Percentiles rank a stretch among this genome's conserved stretches.
Evolutionary conservation across 352 stramenopile genomes (phyloP).

Genomic region (Pythium dissimile): DNA sequence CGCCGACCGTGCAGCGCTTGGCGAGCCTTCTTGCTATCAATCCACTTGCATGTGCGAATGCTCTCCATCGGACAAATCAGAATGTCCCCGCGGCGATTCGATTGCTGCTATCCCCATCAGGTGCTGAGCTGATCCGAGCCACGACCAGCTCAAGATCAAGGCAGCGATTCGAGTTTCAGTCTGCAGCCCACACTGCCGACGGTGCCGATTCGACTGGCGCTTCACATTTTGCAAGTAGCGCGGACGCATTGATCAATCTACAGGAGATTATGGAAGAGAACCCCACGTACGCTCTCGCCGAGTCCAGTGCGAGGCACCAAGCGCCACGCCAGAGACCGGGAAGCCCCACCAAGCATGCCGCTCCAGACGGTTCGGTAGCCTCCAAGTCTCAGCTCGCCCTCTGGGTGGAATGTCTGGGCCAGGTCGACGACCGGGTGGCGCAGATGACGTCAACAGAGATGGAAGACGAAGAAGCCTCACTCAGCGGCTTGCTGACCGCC

Average conservation of each 20-base stretch:
- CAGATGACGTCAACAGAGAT: constrained; percentile 61
- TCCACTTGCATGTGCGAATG: constrained; percentile 52
- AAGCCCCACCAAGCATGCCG: constrained; percentile 48
- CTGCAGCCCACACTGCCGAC: background rate
- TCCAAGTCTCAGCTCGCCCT: constrained; percentile 38
- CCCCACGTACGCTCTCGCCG: constrained; percentile 62
- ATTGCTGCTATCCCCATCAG: constrained; percentile 46
- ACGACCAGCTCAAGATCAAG: background rate
- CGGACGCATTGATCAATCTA: constrained; percentile 37
- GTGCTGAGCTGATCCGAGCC: constrained; percentile 25
- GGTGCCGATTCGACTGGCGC: background rate
- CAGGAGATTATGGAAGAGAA: constrained; percentile 82
- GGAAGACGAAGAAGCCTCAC: constrained; percentile 51
- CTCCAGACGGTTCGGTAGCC: constrained; percentile 21
- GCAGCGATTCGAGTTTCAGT: background rate
- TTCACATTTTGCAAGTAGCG: background rate
- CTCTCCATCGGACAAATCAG: constrained; percentile 45
- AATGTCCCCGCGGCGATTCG: constrained; percentile 51
- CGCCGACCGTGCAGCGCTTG: constrained; percentile 45
- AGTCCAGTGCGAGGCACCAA: constrained; percentile 44
- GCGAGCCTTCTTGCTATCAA: constrained; percentile 43
- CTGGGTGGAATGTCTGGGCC: constrained; percentile 69
- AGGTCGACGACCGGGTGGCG: constrained; percentile 55
- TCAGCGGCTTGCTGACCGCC: constrained; percentile 61
- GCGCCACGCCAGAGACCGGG: constrained; percentile 25